Percentiles rank a stretch among this genome's conserved stretches.
These are phyloP conservation scores for Geosmithia putterillii DNA, from an alignment of 2,329 filamentous ascomycete genomes.

Conservation along the genomic window DNA sequence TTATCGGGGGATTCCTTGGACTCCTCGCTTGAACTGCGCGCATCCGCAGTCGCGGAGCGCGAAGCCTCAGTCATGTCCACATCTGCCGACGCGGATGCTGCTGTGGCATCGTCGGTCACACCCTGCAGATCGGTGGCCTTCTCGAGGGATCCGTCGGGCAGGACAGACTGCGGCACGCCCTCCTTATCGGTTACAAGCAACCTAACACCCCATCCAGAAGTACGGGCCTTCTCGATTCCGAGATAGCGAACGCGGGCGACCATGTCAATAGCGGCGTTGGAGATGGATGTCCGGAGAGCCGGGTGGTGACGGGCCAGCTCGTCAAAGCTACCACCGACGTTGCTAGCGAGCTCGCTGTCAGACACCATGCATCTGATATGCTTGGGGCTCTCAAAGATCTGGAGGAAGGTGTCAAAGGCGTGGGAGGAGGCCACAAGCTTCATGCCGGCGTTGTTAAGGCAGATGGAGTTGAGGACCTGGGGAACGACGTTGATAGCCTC, in stretches of 20 bases:
- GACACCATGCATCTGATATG: slow-evolving; percentile 77
- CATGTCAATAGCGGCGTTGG: slow-evolving; percentile 82
- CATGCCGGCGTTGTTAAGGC: slow-evolving; percentile 77
- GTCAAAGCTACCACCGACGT: slow-evolving; percentile 77
- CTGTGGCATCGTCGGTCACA: slow-evolving; percentile 22
- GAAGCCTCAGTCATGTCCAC: slow-evolving; percentile 53
- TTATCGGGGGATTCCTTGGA: slow-evolving; percentile 10
- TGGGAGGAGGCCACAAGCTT: slow-evolving; percentile 74
- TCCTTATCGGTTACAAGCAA: slow-evolving; percentile 51
- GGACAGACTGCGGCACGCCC: slow-evolving; percentile 37
- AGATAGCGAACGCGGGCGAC: slow-evolving; percentile 68
- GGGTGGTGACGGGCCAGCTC: slow-evolving; percentile 93
- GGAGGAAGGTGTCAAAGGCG: slow-evolving; percentile 77
- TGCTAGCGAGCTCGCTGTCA: slow-evolving; percentile 56
- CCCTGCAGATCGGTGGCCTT: slow-evolving; percentile 8
- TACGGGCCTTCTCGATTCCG: slow-evolving; percentile 56
- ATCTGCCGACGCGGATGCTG: slow-evolving; percentile 30
- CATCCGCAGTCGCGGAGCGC: neutral
- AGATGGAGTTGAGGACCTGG: slow-evolving; percentile 84
- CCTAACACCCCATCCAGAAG: slow-evolving; percentile 65
- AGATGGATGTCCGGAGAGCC: slow-evolving; percentile 63
- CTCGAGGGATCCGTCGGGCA: slow-evolving; percentile 35
- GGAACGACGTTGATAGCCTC: slow-evolving; percentile 85
- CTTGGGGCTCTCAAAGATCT: slow-evolving; percentile 88
- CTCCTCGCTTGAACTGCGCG: slow-evolving; percentile 7